Evolutionary conservation across 345 rosid genomes (phyloP), one percentile per base, ranked within the genome.

Genomic region (Kernera saxatilis): DNA sequence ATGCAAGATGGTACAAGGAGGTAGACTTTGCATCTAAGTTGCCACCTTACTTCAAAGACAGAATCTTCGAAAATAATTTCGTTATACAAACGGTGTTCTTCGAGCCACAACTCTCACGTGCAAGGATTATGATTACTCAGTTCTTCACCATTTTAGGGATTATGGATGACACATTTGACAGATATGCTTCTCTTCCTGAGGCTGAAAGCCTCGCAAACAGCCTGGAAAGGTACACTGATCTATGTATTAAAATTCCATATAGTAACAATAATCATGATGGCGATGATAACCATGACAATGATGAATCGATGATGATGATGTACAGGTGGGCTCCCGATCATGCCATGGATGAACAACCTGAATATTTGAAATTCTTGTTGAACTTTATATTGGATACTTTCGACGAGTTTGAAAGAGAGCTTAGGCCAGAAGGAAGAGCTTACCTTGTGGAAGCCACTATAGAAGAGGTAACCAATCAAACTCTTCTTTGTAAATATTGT

Each of bases 171-270:
- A 64, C 77, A 25, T 64, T 36, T 2, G 77, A 73, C 23, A 36
- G 77, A 55, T 73, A 73, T 73, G 77, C 58, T 0, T 55, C 66
- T 46, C 46, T 73, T 15, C 6, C 30, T 27, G 77, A 73, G 19
- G 59, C 58, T 35, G 41, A 18, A 36, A 18, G 44, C 58, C 58
- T 73, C 3, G 33, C 33, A 5, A 56, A 64, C 1, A 43, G 43
- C 37, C 8, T 73, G 4, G 41, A 55, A 64, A 55, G 77, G 71
- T 73, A 56, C 3, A 21, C n/a, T n/a, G n/a, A n/a, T n/a, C 19
- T 29, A 41, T 15, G 13, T 26, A 1, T 43, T 5, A 41, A 23
- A 54, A 40, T 30, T 30, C 18, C 5, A 17, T 22, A 12, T 25
- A 11, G 30, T 4, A 66, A 26, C 4, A 14, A 10, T 51, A 26